Evolutionary conservation across 2,329 filamentous ascomycete genomes (phyloP).

Genomic region (Ceratocystis eucalypticola): DNA sequence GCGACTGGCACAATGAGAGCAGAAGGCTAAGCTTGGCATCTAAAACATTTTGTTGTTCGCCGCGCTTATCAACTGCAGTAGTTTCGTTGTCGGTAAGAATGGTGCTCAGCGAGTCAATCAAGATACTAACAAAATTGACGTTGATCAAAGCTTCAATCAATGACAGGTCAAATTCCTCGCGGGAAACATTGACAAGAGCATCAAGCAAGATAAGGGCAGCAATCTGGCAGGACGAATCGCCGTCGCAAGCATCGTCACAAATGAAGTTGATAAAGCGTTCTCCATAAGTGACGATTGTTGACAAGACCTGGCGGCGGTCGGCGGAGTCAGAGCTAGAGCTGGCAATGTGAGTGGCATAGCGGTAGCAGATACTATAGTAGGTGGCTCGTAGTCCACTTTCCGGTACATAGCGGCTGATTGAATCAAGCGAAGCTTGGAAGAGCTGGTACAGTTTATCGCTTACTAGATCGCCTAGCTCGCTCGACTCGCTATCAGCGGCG

Average conservation of each 20-base stretch:
- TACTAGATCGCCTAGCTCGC: conserved; percentile 53
- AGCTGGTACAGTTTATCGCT: conserved; percentile 84
- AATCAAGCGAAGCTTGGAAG: conserved; percentile 73
- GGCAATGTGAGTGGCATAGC: conserved; percentile 61
- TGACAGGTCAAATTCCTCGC: conserved; percentile 55
- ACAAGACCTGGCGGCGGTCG: conserved; percentile 50
- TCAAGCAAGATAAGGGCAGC: conserved; percentile 77
- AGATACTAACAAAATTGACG: conserved; percentile 79
- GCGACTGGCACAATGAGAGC: conserved; percentile 69
- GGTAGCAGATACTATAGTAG: conserved; percentile 85
- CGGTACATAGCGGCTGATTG: conserved; percentile 60
- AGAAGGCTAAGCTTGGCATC: conserved; percentile 71
- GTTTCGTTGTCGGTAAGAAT: conserved; percentile 51
- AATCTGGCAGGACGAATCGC: conserved; percentile 67
- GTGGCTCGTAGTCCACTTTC: conserved; percentile 61
- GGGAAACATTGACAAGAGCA: conserved; percentile 59
- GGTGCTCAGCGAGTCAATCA: conserved; percentile 74
- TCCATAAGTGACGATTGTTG: conserved; percentile 54
- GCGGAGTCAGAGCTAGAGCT: conserved; percentile 31
- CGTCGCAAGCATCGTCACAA: conserved; percentile 85
- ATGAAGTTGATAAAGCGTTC: conserved; percentile 71
- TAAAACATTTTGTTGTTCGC: conserved; percentile 38
- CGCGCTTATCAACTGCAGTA: conserved; percentile 28
- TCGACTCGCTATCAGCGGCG: conserved; percentile 14
- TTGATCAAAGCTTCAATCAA: conserved; percentile 69